phyloP scores from a whole-genome alignment of 495 filamentous ascomycete species.

The Annulohypoxylon nitens region DNA sequence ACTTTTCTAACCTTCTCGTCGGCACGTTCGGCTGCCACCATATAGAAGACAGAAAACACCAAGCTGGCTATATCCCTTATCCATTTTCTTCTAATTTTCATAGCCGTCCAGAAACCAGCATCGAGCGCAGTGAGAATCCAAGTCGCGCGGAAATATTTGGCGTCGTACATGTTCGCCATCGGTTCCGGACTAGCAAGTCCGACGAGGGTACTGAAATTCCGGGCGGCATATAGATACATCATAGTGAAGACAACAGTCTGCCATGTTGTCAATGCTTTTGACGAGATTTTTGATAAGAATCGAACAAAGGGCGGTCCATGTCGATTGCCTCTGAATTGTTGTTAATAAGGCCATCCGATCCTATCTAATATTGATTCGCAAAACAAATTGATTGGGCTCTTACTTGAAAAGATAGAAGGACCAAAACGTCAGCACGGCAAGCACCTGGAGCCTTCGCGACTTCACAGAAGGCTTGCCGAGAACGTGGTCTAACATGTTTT shows the following conservation, averaged over 20 bases:
- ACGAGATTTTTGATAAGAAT: slow-evolving; percentile 76
- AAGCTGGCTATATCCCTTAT: slow-evolving; percentile 84
- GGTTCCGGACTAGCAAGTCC: slow-evolving; percentile 94
- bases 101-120: slow-evolving; percentile 98
- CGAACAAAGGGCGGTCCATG: slow-evolving; percentile 88
- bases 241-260: slow-evolving; percentile 89
- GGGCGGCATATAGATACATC: slow-evolving; percentile 89
- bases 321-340: slow-evolving; percentile 74
- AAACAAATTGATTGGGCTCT: slow-evolving; percentile 31
- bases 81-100: slow-evolving; percentile 88
- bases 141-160: slow-evolving; percentile 96
- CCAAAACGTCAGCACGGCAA: slow-evolving; percentile 93
- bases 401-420: slow-evolving; percentile 83
- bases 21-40: slow-evolving; percentile 91
- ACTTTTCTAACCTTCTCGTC: slow-evolving; percentile 98
- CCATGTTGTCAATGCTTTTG: slow-evolving; percentile 79
- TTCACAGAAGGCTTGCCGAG: slow-evolving; percentile 89
- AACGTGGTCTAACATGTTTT: slow-evolving; percentile 80
- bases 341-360: slow-evolving; percentile 24
- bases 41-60: slow-evolving; percentile 87
- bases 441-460: slow-evolving; percentile 93
- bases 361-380: background rate
- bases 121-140: slow-evolving; percentile 96
- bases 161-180: slow-evolving; percentile 91
- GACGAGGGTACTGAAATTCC: slow-evolving; percentile 93